Percentiles rank a stretch among this genome's conserved stretches.
Evolutionary conservation across 2,329 filamentous ascomycete species (phyloP).

Genomic region (Lachnellula occidentalis): DNA sequence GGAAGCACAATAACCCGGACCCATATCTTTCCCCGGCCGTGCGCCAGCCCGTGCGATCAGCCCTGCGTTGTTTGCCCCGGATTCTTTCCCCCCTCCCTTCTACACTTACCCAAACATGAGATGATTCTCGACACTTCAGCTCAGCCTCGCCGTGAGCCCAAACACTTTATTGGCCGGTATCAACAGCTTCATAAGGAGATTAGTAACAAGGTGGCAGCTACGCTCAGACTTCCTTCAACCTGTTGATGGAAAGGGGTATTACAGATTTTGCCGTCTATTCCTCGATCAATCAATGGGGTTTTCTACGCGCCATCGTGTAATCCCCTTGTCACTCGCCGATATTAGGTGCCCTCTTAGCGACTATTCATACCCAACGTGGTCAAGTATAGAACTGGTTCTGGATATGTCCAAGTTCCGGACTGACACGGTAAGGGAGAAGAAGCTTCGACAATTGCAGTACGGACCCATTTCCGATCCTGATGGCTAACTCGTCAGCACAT

Average conservation of each 20-base stretch:
- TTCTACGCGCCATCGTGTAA: slow-evolving; percentile 32
- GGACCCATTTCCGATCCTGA: no score
- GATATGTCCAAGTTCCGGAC: no score
- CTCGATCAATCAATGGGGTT: slow-evolving; percentile 23
- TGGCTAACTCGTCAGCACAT: slow-evolving; percentile 48
- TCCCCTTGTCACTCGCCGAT: slow-evolving; percentile 40
- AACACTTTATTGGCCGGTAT: slow-evolving; percentile 41
- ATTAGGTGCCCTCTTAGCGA: slow-evolving; percentile 48
- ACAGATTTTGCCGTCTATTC: slow-evolving; percentile 21
- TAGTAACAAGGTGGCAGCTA: slow-evolving; percentile 45
- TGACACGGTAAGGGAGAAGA: no score
- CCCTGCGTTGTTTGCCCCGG: no score
- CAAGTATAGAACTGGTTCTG: no score
- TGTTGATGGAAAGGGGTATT: slow-evolving; percentile 9
- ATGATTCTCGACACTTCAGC: no score
- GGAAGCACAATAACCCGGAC: neutral
- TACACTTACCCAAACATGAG: neutral
- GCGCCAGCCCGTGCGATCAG: neutral
- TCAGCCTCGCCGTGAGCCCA: slow-evolving; percentile 55
- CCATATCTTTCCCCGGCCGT: neutral
- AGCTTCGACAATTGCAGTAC: no score
- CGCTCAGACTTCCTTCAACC: slow-evolving; percentile 20
- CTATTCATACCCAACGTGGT: no score
- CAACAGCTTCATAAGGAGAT: slow-evolving; percentile 42
- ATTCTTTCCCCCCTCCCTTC: neutral